A percentile compares a stretch with the other conserved stretches of the same genome.
These are phyloP conservation scores for Leccinum boreale DNA, from an alignment of 768 basidiomycete species.

Conservation along the genomic window DNA sequence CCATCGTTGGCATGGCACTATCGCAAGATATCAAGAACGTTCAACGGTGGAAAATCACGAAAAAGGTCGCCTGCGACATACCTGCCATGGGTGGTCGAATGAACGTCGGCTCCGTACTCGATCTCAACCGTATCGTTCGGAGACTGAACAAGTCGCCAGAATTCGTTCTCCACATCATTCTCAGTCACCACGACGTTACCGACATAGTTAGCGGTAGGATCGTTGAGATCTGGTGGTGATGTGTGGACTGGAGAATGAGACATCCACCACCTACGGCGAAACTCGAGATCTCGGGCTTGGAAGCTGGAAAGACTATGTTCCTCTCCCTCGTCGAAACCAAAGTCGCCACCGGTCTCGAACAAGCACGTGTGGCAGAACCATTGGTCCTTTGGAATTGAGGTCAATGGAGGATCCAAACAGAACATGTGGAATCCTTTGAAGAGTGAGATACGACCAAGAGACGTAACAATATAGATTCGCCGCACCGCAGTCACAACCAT, in stretches of 20 bases:
- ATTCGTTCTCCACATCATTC: slow-evolving; percentile 89
- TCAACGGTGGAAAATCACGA: slow-evolving; percentile 28
- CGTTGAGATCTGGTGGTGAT: slow-evolving; percentile 36
- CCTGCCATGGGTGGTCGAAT: slow-evolving; percentile 97
- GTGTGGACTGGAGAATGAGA: slow-evolving; percentile 57
- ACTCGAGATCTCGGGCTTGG: slow-evolving; percentile 86
- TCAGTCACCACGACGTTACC: slow-evolving; percentile 74
- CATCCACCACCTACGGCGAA: slow-evolving; percentile 86
- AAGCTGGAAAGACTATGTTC: slow-evolving; percentile 92
- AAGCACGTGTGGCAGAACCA: slow-evolving; percentile 97
- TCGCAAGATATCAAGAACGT: slow-evolving; percentile 10
- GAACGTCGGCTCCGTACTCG: slow-evolving; percentile 99
- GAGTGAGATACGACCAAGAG: slow-evolving; percentile 14
- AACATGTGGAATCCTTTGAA: slow-evolving; percentile 89
- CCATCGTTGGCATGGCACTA: slow-evolving; percentile 94
- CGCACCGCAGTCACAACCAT: slow-evolving; percentile 78
- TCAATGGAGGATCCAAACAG: slow-evolving; percentile 90
- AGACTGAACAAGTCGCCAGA: slow-evolving; percentile 94
- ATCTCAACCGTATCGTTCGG: slow-evolving; percentile 91
- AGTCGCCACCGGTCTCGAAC: slow-evolving; percentile 89
- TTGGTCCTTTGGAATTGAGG: slow-evolving; percentile 83
- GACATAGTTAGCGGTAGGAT: slow-evolving; percentile 52
- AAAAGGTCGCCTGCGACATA: slow-evolving; percentile 35
- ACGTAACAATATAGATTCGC: slow-evolving; percentile 17
- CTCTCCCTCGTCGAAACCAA: slow-evolving; percentile 97